phyloP scores from a whole-genome alignment of 768 basidiomycete genomes.

The Leccinum truebloodii region DNA sequence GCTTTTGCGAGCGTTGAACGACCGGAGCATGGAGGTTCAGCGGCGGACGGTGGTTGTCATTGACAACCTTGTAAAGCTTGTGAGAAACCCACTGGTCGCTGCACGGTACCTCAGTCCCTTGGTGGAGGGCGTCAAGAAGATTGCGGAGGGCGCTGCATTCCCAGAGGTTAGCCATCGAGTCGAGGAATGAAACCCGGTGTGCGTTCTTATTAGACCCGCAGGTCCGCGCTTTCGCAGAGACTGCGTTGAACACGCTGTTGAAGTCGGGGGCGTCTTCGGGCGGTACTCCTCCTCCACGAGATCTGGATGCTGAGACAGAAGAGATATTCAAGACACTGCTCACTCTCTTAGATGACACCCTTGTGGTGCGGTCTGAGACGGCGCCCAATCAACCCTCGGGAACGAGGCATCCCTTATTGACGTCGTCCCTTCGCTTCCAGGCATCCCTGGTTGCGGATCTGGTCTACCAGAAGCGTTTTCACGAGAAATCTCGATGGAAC shows the following conservation, averaged over 20 bases:
- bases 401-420: constrained; percentile 58
- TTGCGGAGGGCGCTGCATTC: constrained; percentile 89
- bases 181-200: constrained; percentile 5
- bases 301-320: constrained; percentile 63
- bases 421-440: constrained; percentile 65
- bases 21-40: constrained; percentile 95
- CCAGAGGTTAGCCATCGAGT: constrained; percentile 65
- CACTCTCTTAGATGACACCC: constrained; percentile 55
- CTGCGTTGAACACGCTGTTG: constrained; percentile 76
- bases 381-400: constrained; percentile 52
- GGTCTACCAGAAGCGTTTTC: constrained; percentile 57
- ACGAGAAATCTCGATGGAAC: constrained; percentile 58
- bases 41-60: constrained; percentile 92
- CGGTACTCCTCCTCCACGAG: constrained; percentile 70
- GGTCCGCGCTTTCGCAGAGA: constrained; percentile 91
- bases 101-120: constrained; percentile 85
- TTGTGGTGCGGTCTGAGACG: constrained; percentile 40
- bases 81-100: constrained; percentile 87
- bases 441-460: constrained; percentile 79
- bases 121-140: constrained; percentile 88
- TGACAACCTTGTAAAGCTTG: constrained; percentile 96
- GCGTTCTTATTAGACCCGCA: constrained; percentile 29
- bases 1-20: constrained; percentile 86
- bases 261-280: constrained; percentile 82
- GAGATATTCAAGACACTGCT: constrained; percentile 57